Percentiles rank a stretch among this genome's conserved stretches.
Evolutionary conservation across 257 asterid genomes (phyloP).

Genomic region (Echites panduratus): DNA sequence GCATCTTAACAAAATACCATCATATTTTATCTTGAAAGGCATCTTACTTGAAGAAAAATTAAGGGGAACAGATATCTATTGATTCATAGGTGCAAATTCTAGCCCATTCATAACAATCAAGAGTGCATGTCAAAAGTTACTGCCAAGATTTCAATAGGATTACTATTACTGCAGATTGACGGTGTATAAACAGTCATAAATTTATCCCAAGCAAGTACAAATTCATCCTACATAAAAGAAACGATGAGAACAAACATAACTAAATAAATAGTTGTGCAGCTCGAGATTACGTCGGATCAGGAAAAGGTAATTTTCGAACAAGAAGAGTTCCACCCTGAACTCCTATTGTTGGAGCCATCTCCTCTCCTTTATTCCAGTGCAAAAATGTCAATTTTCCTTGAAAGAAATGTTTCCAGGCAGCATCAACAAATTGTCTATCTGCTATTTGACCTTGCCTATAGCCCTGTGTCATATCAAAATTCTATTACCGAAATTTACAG

Average conservation of each 20-base stretch:
- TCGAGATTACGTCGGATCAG: conserved; percentile 52
- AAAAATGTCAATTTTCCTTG: conserved; percentile 68
- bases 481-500: neutral
- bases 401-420: conserved; percentile 46
- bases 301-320: conserved; percentile 66
- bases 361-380: conserved; percentile 76
- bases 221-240: conserved; percentile 5
- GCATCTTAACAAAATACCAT: neutral
- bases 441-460: conserved; percentile 40
- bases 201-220: neutral
- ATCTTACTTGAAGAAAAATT: neutral
- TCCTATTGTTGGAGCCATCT: conserved; percentile 71
- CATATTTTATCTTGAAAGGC: neutral
- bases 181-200: neutral
- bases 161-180: neutral
- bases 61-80: neutral
- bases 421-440: conserved; percentile 37
- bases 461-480: conserved; percentile 36
- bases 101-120: neutral
- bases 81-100: neutral
- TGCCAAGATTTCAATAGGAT: neutral
- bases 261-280: conserved; percentile 3
- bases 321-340: conserved; percentile 71
- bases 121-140: neutral
- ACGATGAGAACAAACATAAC: conserved; percentile 6